Conservation (phyloP, 345 rosid genomes). For the Salix suchowensis region DNA sequence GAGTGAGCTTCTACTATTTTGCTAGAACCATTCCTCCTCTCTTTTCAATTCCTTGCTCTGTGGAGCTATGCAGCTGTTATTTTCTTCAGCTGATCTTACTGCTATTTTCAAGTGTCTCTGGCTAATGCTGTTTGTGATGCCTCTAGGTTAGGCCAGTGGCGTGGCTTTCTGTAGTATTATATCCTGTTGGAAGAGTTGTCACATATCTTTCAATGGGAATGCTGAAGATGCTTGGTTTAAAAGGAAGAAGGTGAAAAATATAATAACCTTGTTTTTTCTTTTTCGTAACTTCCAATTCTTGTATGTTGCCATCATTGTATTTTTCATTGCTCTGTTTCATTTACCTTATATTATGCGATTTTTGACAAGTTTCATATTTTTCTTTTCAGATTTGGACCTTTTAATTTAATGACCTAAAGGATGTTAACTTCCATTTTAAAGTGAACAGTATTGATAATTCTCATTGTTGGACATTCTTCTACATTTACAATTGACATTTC, state of each 20-base stretch:
- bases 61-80: not conserved
- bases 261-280: not conserved
- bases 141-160: slow-evolving; percentile 99
- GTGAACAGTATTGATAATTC: not conserved
- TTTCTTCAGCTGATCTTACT: slow-evolving; percentile 2
- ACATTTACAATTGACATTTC: not conserved
- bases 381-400: not conserved
- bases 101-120: not conserved
- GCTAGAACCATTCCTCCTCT: not conserved
- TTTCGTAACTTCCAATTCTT: not conserved
- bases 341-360: not conserved
- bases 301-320: not conserved
- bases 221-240: slow-evolving; percentile 87
- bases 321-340: not conserved
- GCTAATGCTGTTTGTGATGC: slow-evolving; percentile 37
- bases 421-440: not conserved
- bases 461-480: not conserved
- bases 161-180: slow-evolving; percentile 90
- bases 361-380: not conserved
- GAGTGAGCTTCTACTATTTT: slow-evolving; percentile 22
- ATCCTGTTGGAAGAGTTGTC: slow-evolving; percentile 94
- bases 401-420: not conserved
- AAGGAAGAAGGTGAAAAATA: slow-evolving; percentile 73
- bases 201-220: slow-evolving; percentile 96
- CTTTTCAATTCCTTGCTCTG: not conserved